Evolutionary conservation across 306 rosid genomes (phyloP).

Genomic region (Prunus armeniaca): DNA sequence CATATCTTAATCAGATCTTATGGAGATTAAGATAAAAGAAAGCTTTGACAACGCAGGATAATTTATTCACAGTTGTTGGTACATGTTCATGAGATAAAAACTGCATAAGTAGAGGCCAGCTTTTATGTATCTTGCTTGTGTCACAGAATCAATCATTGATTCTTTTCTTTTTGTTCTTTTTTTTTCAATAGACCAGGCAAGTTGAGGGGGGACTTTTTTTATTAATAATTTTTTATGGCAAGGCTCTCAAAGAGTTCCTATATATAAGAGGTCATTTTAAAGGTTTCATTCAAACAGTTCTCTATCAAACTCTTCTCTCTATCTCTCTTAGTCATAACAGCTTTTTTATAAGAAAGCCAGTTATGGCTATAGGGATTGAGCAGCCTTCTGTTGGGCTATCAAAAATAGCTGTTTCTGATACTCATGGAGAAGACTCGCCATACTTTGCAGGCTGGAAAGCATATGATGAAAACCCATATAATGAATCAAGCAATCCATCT

Average conservation of each 20-base stretch:
- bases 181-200: background rate
- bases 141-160: slow-evolving; percentile 11
- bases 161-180: background rate
- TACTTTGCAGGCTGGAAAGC: slow-evolving; percentile 99
- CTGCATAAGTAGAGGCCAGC: background rate
- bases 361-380: slow-evolving; percentile 61
- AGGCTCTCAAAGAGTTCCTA: background rate
- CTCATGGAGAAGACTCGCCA: slow-evolving; percentile 95
- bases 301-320: background rate
- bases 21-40: background rate
- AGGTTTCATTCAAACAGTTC: slow-evolving; percentile 2
- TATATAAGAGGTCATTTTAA: slow-evolving; percentile 2
- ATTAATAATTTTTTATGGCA: background rate
- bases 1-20: background rate
- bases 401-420: slow-evolving; percentile 65
- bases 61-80: slow-evolving; percentile 9
- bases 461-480: slow-evolving; percentile 77
- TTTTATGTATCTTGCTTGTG: slow-evolving; percentile 6
- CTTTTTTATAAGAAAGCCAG: slow-evolving; percentile 11
- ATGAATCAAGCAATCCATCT: slow-evolving; percentile 55
- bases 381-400: slow-evolving; percentile 55
- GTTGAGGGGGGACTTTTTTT: background rate
- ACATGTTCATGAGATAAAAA: background rate
- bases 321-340: background rate
- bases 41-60: background rate